Evolutionary conservation across 352 stramenopile genomes (phyloP), one percentile per base, ranked within the genome.

Genomic region (Phytophthora kernoviae): DNA sequence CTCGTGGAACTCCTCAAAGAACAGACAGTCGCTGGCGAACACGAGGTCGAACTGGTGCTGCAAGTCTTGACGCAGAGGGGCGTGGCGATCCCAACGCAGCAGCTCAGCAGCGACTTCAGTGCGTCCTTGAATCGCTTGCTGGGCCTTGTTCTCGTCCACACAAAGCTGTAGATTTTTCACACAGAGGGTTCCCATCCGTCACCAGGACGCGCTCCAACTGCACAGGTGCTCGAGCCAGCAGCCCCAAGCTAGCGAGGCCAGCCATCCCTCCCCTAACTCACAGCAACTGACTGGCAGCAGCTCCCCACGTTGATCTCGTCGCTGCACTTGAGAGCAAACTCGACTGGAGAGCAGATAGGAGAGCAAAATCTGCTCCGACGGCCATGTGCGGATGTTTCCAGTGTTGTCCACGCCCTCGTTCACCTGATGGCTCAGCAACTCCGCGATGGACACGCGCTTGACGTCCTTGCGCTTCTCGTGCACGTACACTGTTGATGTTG

Each of bases 351-450:
- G 65, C 34, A 96, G 15, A 39, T 88, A 81, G 9, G 68, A 74
- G 7, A 96, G 73, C 50, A 96, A 33, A 18, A 93, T 68, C 57
- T 87, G 74, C 62, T 96, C 87, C 2, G 79, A 90, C 24, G 87
- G 84, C 87, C 87, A 96, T 46, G 81, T 94, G 18, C 85, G 83
- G 44, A 96, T 90, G 69, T 96, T 96, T 27, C 87, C 87, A 34
- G 87, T 96, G 71, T 96, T 96, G 70, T 96, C 87, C 30, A 96
- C 87, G 14, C 81, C 84, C 20, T 84, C 40, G 42, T 94, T 90
- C 54, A 90, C 67, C 27, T 89, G 60, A 61, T 94, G 85, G 55
- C 85, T 93, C 53, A 90, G 63, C 22, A 94, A 47, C 55, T 94
- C 83, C 2, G 75, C 54, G 7, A 93, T 61, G 6, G 77, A 73